Conservation (phyloP, 176 grass and related monocot species). For the Puccinellia tenuiflora region DNA sequence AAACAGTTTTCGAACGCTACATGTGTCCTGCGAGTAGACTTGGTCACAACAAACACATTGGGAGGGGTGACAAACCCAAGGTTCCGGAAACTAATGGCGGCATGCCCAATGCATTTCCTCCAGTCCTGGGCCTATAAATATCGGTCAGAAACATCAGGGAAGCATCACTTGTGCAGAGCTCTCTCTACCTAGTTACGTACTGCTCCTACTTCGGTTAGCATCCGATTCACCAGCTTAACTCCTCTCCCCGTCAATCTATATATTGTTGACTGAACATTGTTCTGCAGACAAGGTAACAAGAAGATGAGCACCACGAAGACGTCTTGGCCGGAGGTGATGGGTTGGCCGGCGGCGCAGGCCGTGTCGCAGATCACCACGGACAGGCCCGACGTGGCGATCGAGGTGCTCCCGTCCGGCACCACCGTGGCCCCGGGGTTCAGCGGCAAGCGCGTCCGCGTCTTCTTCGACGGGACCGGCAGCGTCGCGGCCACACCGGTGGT, state of each 20-base stretch:
- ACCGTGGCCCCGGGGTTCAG: neutral
- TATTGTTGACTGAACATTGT: no score
- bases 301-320: neutral
- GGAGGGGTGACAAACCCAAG: no score
- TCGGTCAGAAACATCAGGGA: neutral
- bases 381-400: neutral
- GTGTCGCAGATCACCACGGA: neutral
- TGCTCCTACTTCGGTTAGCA: no score
- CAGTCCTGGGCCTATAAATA: neutral
- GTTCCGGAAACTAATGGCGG: neutral
- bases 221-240: no score
- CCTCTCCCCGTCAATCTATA: no score
- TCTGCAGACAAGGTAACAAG: neutral
- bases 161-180: neutral
- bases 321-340: slow-evolving; percentile 5
- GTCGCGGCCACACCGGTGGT: neutral
- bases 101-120: neutral
- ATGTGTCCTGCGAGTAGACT: no score
- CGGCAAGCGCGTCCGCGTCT: neutral
- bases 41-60: no score
- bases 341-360: neutral
- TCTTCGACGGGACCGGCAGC: neutral
- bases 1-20: no score
- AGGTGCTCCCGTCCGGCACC: slow-evolving; percentile 2
- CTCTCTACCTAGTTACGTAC: no score